phyloP scores from a whole-genome alignment of 2,329 filamentous ascomycete species.

The Microcera coccophila region DNA sequence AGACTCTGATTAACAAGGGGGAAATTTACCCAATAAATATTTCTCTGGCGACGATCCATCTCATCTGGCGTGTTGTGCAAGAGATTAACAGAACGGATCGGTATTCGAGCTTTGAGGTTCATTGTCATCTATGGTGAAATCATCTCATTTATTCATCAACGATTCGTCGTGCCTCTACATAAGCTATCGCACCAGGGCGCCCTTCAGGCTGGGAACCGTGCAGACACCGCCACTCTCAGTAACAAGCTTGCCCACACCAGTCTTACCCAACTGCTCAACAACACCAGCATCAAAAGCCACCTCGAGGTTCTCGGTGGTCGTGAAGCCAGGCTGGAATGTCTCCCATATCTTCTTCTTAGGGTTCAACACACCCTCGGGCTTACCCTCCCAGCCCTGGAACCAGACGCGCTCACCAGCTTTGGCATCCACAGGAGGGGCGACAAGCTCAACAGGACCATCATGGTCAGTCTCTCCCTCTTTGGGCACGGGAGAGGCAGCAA shows the following conservation, averaged over 20 bases:
- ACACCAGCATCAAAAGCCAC: slow-evolving; percentile 80
- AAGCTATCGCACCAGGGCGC: slow-evolving; percentile 73
- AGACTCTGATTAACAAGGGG: too few species aligned
- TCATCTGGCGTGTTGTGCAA: too few species aligned
- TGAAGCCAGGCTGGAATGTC: slow-evolving; percentile 92
- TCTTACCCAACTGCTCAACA: slow-evolving; percentile 72
- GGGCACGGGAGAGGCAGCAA: slow-evolving; percentile 82
- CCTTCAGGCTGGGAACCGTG: slow-evolving; percentile 75
- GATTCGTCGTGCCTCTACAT: not conserved
- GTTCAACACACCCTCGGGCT: slow-evolving; percentile 90
- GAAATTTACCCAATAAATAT: too few species aligned
- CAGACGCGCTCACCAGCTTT: slow-evolving; percentile 82
- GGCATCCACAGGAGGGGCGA: slow-evolving; percentile 72
- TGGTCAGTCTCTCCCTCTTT: slow-evolving; percentile 84
- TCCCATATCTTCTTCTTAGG: slow-evolving; percentile 99
- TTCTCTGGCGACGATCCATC: too few species aligned
- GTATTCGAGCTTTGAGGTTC: too few species aligned
- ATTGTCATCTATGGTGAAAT: too few species aligned
- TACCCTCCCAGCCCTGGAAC: slow-evolving; percentile 92
- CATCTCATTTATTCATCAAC: too few species aligned
- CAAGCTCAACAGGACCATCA: slow-evolving; percentile 87
- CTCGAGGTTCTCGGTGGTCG: slow-evolving; percentile 74
- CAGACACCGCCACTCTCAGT: slow-evolving; percentile 76
- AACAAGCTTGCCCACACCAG: slow-evolving; percentile 64
- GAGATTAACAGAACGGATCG: too few species aligned